phyloP scores from a whole-genome alignment of 1,139 yeast genomes.

The Hansenula sp. region DNA sequence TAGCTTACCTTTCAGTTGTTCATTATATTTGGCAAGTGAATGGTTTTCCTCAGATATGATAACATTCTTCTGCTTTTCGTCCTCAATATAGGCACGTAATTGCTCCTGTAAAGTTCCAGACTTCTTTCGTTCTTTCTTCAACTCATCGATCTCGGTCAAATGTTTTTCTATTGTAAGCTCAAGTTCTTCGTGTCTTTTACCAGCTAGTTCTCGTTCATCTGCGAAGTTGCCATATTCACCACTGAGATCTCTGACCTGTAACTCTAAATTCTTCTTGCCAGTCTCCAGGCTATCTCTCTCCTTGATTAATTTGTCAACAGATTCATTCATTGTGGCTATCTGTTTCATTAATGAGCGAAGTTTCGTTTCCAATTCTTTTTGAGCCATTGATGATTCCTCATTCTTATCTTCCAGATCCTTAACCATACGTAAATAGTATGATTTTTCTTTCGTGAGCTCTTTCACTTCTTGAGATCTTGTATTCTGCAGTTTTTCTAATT shows the following conservation, averaged over 20 bases:
- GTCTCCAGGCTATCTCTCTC: conserved; percentile 49
- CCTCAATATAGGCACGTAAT: conserved; percentile 20
- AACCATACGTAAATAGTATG: conserved; percentile 40
- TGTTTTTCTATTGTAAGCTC: conserved; percentile 27
- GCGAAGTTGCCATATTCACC: conserved; percentile 42
- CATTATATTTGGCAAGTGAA: conserved; percentile 27
- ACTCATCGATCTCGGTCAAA: conserved; percentile 13
- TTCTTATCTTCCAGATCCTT: conserved; percentile 45
- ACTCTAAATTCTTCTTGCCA: conserved; percentile 45
- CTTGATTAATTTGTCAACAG: conserved; percentile 44
- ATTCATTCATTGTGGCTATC: conserved; percentile 45
- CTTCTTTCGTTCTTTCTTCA: conserved; percentile 14
- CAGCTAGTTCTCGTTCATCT: conserved; percentile 39
- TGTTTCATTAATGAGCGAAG: conserved; percentile 48
- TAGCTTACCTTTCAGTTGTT: conserved; percentile 31
- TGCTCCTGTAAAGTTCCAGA: conserved; percentile 11
- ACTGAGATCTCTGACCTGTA: conserved; percentile 39
- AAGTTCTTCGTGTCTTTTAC: conserved; percentile 25
- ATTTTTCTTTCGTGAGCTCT: conserved; percentile 47
- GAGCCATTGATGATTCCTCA: conserved; percentile 39
- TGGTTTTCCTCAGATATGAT: conserved; percentile 32
- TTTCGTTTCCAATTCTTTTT: conserved; percentile 37
- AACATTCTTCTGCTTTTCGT: conserved; percentile 33
- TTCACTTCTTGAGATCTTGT: conserved; percentile 51
- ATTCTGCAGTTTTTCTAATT: conserved; percentile 52